A percentile compares a stretch with the other conserved stretches of the same genome.
Evolutionary conservation across 352 stramenopile genomes (phyloP).

Genomic region (Pythium aristosporum): DNA sequence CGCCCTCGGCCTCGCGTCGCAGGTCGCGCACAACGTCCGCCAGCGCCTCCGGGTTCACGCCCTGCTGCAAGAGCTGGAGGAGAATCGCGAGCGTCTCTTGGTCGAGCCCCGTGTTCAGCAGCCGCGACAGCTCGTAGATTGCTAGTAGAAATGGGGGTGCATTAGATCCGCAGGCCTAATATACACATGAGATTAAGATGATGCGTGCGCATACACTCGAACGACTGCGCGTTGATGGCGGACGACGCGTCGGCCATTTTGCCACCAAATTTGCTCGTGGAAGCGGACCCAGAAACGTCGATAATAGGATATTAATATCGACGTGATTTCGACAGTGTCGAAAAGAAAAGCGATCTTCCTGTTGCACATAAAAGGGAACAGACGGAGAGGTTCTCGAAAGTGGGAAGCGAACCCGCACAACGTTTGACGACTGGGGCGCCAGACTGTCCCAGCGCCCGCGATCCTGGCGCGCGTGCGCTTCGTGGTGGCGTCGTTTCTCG

Average conservation of each 20-base stretch:
- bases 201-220: constrained; percentile 16
- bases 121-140: constrained; percentile 87
- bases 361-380: too few relatives aligned
- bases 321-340: too few relatives aligned
- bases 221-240: constrained; percentile 23
- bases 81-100: constrained; percentile 87
- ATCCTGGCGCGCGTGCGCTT: too few relatives aligned
- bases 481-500: too few relatives aligned
- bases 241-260: constrained; percentile 22
- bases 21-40: constrained; percentile 89
- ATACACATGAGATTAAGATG: neutral
- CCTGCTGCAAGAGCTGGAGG: constrained; percentile 86
- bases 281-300: neutral
- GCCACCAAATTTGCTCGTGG: neutral
- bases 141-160: constrained; percentile 30
- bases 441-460: too few relatives aligned
- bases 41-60: constrained; percentile 89
- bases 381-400: too few relatives aligned
- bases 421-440: too few relatives aligned
- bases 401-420: too few relatives aligned
- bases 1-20: constrained; percentile 55
- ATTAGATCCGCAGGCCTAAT: neutral
- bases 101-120: constrained; percentile 90
- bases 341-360: too few relatives aligned
- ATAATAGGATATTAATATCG: too few relatives aligned